Base-by-base conservation (phyloP, 257 asterid genomes). In the Catharanthus roseus region DNA sequence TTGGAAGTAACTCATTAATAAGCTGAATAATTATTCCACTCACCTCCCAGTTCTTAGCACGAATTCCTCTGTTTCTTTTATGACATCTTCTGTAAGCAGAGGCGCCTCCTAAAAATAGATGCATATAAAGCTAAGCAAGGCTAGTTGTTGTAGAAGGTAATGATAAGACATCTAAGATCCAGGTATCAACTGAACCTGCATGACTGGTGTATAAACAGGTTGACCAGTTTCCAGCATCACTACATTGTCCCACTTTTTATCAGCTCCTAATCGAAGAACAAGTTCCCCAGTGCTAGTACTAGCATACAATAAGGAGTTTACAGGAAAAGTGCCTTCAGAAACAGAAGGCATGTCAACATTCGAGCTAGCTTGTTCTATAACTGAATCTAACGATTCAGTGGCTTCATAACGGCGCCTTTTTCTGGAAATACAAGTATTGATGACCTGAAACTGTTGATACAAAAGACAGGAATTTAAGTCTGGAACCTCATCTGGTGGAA, bases 1-100 rank as follows among this genome's bases (percentile, higher is more conserved):
- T 49, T 47, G 21, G 21, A 15, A 45, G 21, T 15, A 47, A 47
- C 3, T 47, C 19, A 16, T 15, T 47, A 6, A 47, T 47, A 47
- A 47, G 53, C 53, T 47, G 53, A 47, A 47, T n/a, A n/a, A n/a
- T 47, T n/a, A 28, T 55, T 38, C 56, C 24, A 60, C 73, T 81
- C 72, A 93, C 99, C 99, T 95, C 74, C 99, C 97, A 57, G 99
- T 95, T 73, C 99, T 87, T 42, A 89, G 87, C 75, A 95, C 97
- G 77, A 95, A 91, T 82, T 95, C 99, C 84, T 95, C 99, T 19
- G 97, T 95, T 82, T 95, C 99, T 85, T 87, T 95, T 68, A 95
- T 86, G 73, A 91, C 85, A 82, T 95, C 99, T 87, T 91, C 99
- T 50, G 99, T 95, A 70, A 95, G 80, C 82, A 95, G 68, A 78